phyloP scores from a whole-genome alignment of 2,329 filamentous ascomycete species.

The Tolypocladium album region DNA sequence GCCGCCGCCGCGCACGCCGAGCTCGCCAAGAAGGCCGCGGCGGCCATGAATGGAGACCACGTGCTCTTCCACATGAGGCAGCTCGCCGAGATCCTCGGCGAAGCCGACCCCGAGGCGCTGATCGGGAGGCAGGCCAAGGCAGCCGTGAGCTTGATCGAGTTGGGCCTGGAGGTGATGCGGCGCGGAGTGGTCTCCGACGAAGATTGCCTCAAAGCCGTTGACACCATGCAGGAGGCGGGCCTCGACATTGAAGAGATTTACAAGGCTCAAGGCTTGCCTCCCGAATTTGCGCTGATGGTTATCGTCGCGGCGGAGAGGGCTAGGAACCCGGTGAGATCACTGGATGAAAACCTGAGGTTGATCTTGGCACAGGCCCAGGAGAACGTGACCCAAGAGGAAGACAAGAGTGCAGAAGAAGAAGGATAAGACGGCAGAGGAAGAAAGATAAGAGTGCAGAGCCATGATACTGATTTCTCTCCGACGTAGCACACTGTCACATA shows the following conservation, averaged over 20 bases:
- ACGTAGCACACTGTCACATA: background rate
- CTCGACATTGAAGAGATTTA: background rate
- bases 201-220: background rate
- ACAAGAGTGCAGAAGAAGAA: background rate
- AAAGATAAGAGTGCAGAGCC: background rate
- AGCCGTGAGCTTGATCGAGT: background rate
- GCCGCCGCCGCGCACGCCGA: background rate
- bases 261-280: background rate
- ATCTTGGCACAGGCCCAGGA: background rate
- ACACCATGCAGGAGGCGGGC: background rate
- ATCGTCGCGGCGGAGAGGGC: background rate
- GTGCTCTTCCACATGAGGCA: background rate
- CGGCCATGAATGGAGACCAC: background rate
- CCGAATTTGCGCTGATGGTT: background rate
- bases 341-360: background rate
- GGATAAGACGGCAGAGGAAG: background rate
- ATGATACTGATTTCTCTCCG: background rate
- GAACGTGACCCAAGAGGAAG: background rate
- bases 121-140: background rate
- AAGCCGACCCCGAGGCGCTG: background rate
- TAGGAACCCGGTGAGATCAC: background rate
- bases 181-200: background rate
- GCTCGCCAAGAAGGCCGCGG: background rate
- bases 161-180: background rate
- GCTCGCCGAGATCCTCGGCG: background rate